Conservation (phyloP, 2,329 filamentous ascomycete species). For the Fusarium sulawesiense region DNA sequence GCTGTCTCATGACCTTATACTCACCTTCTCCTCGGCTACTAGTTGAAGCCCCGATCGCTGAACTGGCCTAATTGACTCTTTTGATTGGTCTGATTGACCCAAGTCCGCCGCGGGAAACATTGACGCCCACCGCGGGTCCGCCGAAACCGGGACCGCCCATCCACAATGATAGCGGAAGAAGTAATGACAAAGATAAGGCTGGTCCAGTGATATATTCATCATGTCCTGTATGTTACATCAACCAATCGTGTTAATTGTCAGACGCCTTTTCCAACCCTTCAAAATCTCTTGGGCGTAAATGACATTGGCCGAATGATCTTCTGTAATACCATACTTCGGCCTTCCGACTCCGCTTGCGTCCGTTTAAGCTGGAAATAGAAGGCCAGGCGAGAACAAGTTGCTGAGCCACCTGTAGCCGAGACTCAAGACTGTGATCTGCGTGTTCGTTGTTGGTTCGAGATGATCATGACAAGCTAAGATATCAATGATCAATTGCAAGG, state of each 20-base stretch:
- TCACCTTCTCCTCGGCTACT: conserved; percentile 12
- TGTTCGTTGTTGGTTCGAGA: background rate
- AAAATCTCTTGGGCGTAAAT: conserved; percentile 21
- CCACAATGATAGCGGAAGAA: conserved; percentile 2
- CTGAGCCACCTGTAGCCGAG: conserved; percentile 8
- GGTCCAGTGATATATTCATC: background rate
- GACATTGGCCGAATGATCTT: conserved; percentile 24
- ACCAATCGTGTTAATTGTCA: conserved; percentile 8
- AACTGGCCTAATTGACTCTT: conserved; percentile 3
- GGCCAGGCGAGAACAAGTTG: conserved; percentile 22
- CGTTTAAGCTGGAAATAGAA: conserved; percentile 25
- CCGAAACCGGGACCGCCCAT: conserved; percentile 20
- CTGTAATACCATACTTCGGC: conserved; percentile 9
- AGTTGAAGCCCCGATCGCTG: conserved; percentile 34
- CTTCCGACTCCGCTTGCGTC: conserved; percentile 19
- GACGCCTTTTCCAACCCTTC: background rate
- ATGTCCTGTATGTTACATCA: background rate
- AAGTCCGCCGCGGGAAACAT: background rate
- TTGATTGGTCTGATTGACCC: conserved; percentile 14
- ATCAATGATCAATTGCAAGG: background rate
- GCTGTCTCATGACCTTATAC: conserved; percentile 9
- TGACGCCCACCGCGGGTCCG: background rate
- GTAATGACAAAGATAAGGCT: conserved; percentile 18
- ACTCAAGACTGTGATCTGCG: background rate
- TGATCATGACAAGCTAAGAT: background rate